Evolutionary conservation across 164 flowering plant genomes (phyloP), one percentile per base, ranked within the genome.

Genomic region (Vitis cinerea): DNA sequence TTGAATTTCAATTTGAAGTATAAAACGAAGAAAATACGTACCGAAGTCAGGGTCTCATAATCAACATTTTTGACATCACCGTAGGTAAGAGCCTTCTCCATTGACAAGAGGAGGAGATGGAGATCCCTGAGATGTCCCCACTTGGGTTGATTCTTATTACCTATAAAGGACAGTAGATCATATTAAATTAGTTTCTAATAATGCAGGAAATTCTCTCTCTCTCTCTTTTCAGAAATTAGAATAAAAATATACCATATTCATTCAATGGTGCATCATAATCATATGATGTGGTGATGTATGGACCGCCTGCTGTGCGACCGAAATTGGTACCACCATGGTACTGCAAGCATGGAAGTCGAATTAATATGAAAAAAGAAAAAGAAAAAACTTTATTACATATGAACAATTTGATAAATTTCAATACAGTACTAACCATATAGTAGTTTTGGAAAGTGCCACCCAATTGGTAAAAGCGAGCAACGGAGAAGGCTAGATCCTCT

Each of bases 261-360:
- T 81, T 82, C 1, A 84, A 71, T 0, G 85, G 87, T 6, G 87
- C 87, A 72, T 84, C 80, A 49, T 84, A 84, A 49, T 80, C 83
- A 64, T 84, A 84, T 3, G 83, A 67, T 1, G 87, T 81, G 7
- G 82, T 60, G 14, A 83, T 77, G 57, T 71, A 83, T n/a, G 83
- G 84, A 10, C 86, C 86, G 15, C 87, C 87, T 0, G 84, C 17
- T 2, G 79, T 70, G 15, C 82, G 74, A 9, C 81, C 86, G 49
- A 81, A 83, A 44, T 81, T 83, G 27, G 86, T 83, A 1, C 87
- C 84, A 6, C 87, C 84, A 55, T 83, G 87, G 31, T 83, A 83
- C 84, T 79, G 14, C n/a, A 29, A 16, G 9, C 4, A 37, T 37
- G 44, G 44, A 37, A 37, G 44, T 37, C 44, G 44, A 37, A 37